These are phyloP conservation scores for Cunninghamia lanceolata DNA, from an alignment of 75 land plant species.

Conservation along the genomic window DNA sequence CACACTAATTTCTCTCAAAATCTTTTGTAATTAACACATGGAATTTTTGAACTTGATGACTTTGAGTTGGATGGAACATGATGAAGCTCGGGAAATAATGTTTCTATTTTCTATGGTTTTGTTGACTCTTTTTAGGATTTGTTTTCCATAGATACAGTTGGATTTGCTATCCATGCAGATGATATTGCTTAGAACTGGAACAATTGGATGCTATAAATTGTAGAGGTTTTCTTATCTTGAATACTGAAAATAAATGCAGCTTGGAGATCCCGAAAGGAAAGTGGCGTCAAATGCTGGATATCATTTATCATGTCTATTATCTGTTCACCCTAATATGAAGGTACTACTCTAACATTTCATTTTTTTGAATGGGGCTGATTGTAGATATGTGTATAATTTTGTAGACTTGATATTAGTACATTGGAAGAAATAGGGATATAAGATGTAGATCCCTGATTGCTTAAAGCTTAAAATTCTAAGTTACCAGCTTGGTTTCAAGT, in stretches of 20 bases:
- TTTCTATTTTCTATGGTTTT: not conserved
- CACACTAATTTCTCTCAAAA: not conserved
- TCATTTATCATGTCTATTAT: constrained; percentile 68
- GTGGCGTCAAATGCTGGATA: constrained; percentile 86
- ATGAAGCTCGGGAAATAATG: not conserved
- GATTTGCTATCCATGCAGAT: not conserved
- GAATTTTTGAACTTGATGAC: not conserved
- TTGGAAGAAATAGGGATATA: too few relatives aligned
- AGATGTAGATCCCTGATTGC: too few relatives aligned
- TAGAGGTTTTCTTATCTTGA: not conserved
- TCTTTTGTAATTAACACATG: not conserved
- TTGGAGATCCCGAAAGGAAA: constrained; percentile 94
- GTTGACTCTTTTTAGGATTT: not conserved
- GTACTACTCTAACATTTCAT: constrained; percentile 24
- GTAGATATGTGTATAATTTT: not conserved
- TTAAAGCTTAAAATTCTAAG: too few relatives aligned
- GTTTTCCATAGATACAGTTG: not conserved
- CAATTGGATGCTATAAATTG: not conserved
- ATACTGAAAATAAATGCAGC: constrained; percentile 37
- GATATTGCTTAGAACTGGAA: not conserved
- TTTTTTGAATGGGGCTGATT: constrained; percentile 6
- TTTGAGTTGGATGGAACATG: not conserved
- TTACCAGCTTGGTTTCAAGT: too few relatives aligned
- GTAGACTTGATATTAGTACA: too few relatives aligned
- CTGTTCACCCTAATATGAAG: constrained; percentile 97